These are phyloP conservation scores for Chlorophyllum brunneum DNA, from an alignment of 768 basidiomycete genomes.

Conservation along the genomic window DNA sequence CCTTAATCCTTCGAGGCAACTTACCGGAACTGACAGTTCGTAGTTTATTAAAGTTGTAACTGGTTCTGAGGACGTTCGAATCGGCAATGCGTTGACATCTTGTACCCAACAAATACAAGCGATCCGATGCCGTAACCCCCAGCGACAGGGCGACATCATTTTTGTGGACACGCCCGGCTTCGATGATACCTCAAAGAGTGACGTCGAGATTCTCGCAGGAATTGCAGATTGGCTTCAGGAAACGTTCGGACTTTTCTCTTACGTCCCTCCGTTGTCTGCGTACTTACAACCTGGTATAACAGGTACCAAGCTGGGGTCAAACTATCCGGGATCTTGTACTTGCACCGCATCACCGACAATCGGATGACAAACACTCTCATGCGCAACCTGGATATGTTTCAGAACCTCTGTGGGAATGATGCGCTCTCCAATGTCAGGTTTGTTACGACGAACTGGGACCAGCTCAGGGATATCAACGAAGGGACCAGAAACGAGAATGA, in stretches of 20 bases:
- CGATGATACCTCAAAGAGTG: constrained; percentile 21
- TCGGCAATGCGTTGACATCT: constrained; percentile 21
- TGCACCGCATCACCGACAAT: constrained; percentile 18
- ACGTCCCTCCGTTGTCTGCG: not conserved
- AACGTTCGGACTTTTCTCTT: constrained; percentile 17
- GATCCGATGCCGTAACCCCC: constrained; percentile 16
- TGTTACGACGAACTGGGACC: constrained; percentile 19
- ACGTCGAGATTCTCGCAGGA: constrained; percentile 19
- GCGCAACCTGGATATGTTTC: constrained; percentile 15
- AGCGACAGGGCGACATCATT: constrained; percentile 15
- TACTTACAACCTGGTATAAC: not conserved
- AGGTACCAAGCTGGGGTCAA: constrained; percentile 11
- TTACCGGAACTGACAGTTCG: not conserved
- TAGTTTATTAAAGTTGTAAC: constrained; percentile 24
- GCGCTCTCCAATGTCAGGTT: constrained; percentile 14
- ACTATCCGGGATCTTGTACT: constrained; percentile 16
- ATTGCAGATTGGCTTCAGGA: constrained; percentile 24
- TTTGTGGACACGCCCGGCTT: constrained; percentile 30
- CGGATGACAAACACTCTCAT: constrained; percentile 12
- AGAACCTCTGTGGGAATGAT: constrained; percentile 14
- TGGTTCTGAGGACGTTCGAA: constrained; percentile 14
- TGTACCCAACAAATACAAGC: constrained; percentile 21
- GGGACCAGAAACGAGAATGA: constrained; percentile 10
- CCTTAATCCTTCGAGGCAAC: not conserved
- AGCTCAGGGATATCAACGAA: not conserved